These are phyloP conservation scores for Blakeslea trispora DNA, from an alignment of 371 early-diverging fungal genomes.

Conservation along the genomic window DNA sequence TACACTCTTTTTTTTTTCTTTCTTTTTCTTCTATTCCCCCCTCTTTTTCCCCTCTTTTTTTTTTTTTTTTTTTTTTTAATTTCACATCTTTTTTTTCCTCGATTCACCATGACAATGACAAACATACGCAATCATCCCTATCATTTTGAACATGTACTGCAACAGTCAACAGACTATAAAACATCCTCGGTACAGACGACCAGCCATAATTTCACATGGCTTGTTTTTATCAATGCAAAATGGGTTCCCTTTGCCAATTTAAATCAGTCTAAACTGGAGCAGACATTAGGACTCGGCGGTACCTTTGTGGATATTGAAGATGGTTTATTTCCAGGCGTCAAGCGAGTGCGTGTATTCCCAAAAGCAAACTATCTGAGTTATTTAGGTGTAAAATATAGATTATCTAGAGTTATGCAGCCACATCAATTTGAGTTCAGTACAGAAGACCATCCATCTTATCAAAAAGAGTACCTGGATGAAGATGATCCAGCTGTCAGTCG, in stretches of 20 bases:
- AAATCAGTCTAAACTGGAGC: conserved; percentile 48
- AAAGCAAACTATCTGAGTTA: conserved; percentile 50
- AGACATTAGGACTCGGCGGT: conserved; percentile 47
- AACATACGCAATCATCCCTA: conserved; percentile 46
- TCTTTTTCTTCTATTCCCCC: conserved; percentile 2
- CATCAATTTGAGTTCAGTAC: conserved; percentile 28
- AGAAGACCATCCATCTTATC: not conserved
- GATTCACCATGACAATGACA: conserved; percentile 12
- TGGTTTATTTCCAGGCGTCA: conserved; percentile 44
- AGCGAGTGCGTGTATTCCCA: conserved; percentile 51
- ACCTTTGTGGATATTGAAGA: conserved; percentile 55
- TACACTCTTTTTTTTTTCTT: no score
- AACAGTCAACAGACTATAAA: conserved; percentile 30
- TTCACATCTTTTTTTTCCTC: conserved; percentile 7
- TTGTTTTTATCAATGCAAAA: conserved; percentile 44
- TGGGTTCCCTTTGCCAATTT: conserved; percentile 49
- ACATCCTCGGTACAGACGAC: conserved; percentile 20
- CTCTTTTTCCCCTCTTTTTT: conserved; percentile 4
- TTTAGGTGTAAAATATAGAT: conserved; percentile 51
- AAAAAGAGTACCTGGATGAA: conserved; percentile 9
- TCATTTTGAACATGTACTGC: conserved; percentile 41
- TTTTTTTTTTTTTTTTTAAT: conserved; percentile 6
- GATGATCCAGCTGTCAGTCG: conserved; percentile 23
- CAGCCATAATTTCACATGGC: conserved; percentile 42
- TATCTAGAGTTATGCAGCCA: conserved; percentile 52